phyloP scores from a whole-genome alignment of 345 rosid genomes.

The Linum tenue region DNA sequence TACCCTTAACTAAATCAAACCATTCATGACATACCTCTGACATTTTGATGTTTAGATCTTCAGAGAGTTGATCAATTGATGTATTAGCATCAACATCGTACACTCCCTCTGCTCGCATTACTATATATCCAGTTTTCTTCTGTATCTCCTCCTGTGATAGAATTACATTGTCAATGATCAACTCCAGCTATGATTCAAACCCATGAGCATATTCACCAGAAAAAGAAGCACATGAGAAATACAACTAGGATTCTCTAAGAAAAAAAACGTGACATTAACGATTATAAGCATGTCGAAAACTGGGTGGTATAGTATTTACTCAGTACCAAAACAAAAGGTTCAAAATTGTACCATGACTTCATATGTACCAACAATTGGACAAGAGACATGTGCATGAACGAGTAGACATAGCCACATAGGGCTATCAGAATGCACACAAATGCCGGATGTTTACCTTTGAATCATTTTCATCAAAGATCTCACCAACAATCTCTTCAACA shows the following conservation, averaged over 20 bases:
- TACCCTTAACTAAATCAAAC: not conserved
- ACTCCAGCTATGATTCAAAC: too few species aligned
- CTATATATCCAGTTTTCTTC: constrained; percentile 95
- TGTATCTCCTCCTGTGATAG: constrained; percentile 83
- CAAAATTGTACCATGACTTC: too few species aligned
- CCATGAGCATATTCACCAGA: too few species aligned
- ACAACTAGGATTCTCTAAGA: too few species aligned
- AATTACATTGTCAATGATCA: not conserved
- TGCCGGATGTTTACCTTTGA: constrained; percentile 51
- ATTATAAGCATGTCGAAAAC: too few species aligned
- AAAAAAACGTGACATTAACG: too few species aligned
- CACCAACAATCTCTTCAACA: constrained; percentile 97
- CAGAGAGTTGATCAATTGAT: constrained; percentile 89
- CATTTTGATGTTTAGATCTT: constrained; percentile 89
- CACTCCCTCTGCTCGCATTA: constrained; percentile 90
- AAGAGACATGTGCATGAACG: too few species aligned
- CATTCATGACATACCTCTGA: constrained; percentile 60
- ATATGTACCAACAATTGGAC: too few species aligned
- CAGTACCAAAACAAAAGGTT: too few species aligned
- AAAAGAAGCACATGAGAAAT: too few species aligned
- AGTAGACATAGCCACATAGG: not conserved
- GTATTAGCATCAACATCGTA: constrained; percentile 97
- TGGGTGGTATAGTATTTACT: too few species aligned
- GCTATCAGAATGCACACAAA: constrained; percentile 1
- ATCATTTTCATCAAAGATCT: constrained; percentile 94